Base-by-base conservation (phyloP, 2,329 filamentous ascomycete species). In the Periconia digitata region DNA sequence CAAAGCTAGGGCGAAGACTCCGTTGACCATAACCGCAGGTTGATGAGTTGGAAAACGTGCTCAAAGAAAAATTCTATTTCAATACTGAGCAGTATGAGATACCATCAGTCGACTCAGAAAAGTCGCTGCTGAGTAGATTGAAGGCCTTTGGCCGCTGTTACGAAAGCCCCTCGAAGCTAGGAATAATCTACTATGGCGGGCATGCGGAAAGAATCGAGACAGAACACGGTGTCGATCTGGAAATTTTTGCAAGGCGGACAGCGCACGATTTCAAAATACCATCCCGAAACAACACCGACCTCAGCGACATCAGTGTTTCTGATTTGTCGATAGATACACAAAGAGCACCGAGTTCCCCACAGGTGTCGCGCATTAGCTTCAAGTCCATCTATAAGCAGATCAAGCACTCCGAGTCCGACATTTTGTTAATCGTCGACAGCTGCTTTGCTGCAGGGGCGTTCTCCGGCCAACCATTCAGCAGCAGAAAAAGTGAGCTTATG, bases 121-220 rank as follows among this genome's bases (percentile, higher is more conserved):
- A 35, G 12, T 41, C 29, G 24, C 40, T 50, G 8, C 42, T 43
- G 35, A 43, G 18, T 17, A 21, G 44, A 34, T 17, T 57, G 16
- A 13, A 43, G 3, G 42, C 39, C 2, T 57, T 54, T 44, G 29
- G 40, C 12, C 8, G 45, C n/a, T 21, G 43, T 16, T 57, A 44
- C 23, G 44, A 55, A 8, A 46, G 44, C 8, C 46, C 49, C 4
- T 20, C 46, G 3, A 57, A 53, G 34, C 23, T 57, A 13, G 49
- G 52, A 40, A 57, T 57, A 10, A 55, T 57, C 8, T 57, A 57
- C 43, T 57, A 57, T 18, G 54, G 46, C 6, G 51, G 54, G 6
- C 54, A 57, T 43, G 54, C 44, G 15, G 39, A 46, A 10, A 43
- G 37, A 21, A 23, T 21, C 12, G 46, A 43, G 21, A 38, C 27